Evolutionary conservation across 2,329 filamentous ascomycete genomes (phyloP).

Genomic region (Cercospora sp.): DNA sequence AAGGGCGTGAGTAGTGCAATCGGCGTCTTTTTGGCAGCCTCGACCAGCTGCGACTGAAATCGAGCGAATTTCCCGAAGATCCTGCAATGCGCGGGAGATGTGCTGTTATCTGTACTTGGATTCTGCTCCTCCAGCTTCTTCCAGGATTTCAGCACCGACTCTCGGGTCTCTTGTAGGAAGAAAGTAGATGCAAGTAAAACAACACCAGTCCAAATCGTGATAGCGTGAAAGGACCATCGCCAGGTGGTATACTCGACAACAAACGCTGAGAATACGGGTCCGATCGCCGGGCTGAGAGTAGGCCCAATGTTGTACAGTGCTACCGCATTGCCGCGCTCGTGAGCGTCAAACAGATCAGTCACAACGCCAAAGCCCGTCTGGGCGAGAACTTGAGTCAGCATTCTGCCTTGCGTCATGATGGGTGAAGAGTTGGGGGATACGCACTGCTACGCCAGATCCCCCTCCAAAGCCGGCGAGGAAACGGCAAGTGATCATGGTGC

Average conservation of each 20-base stretch:
- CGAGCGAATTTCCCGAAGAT: conserved; percentile 18
- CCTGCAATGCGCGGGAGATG: background rate
- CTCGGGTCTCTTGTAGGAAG: background rate
- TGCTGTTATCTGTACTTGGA: no score
- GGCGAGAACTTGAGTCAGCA: conserved; percentile 46
- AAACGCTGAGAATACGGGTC: background rate
- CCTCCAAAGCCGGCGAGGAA: conserved; percentile 38
- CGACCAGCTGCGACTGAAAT: conserved; percentile 44
- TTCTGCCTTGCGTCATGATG: background rate
- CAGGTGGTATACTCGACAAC: background rate
- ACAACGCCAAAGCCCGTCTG: conserved; percentile 46
- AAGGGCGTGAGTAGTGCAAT: background rate
- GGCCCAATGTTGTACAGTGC: background rate
- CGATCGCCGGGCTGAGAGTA: background rate
- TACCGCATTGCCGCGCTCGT: conserved; percentile 36
- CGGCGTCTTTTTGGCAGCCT: conserved; percentile 33
- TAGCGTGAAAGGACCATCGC: background rate
- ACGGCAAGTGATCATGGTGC: conserved; percentile 35
- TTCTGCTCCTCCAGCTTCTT: background rate
- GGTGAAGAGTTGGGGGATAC: conserved; percentile 44
- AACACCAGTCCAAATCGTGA: background rate
- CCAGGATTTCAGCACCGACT: background rate
- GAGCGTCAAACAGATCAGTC: background rate
- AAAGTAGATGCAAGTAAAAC: background rate
- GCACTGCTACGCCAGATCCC: conserved; percentile 42